These are phyloP conservation scores for Scenedesmus sp. DNA, from an alignment of 163 green algal species.

Conservation along the genomic window DNA sequence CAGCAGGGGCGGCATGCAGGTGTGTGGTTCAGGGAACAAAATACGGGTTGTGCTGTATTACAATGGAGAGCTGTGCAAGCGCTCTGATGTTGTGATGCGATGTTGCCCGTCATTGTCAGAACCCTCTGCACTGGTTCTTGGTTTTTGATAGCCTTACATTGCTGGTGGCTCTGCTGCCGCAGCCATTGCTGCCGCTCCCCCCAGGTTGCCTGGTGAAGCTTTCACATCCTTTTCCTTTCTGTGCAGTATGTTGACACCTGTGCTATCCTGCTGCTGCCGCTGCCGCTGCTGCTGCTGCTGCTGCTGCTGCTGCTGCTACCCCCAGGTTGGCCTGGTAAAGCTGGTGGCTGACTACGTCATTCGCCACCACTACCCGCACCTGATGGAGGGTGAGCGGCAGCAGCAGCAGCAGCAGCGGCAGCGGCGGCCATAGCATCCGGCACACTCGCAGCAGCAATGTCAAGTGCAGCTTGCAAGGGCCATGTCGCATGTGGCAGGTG, in stretches of 20 bases:
- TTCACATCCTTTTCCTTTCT: no score
- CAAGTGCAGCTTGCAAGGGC: background rate
- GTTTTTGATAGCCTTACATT: no score
- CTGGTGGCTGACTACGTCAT: constrained; percentile 90
- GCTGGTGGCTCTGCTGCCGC: no score
- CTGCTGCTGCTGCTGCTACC: background rate
- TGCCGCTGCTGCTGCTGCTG: background rate
- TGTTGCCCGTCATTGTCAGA: no score
- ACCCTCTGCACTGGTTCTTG: no score
- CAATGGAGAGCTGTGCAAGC: no score
- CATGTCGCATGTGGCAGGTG: no score
- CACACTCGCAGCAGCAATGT: background rate
- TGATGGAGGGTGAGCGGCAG: constrained; percentile 44
- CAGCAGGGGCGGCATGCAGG: constrained; percentile 67
- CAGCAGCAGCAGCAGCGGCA: background rate
- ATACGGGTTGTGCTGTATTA: no score
- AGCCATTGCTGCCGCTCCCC: no score
- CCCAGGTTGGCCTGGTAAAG: constrained; percentile 73
- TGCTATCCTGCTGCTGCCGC: background rate
- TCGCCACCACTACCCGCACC: constrained; percentile 85
- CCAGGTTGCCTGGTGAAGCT: no score
- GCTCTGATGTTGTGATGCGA: no score
- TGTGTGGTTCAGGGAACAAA: constrained; percentile 53
- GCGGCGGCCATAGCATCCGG: background rate
- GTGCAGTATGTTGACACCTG: background rate